Percentiles rank a stretch among this genome's conserved stretches.
Evolutionary conservation across 1,284 basidiomycete species (phyloP).

Genomic region (Tilletia horrida): DNA sequence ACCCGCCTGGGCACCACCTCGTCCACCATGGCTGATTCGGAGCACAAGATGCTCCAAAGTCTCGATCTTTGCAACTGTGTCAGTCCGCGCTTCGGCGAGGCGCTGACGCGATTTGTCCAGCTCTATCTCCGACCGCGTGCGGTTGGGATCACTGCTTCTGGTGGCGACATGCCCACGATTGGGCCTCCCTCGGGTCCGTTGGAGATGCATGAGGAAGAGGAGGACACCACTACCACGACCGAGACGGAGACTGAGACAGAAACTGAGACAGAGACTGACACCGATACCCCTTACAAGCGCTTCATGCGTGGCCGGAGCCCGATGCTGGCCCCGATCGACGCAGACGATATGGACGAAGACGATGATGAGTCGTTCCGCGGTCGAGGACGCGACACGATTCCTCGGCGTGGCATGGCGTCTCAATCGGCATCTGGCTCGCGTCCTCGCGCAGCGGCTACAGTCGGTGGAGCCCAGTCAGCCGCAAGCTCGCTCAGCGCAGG

Average conservation of each 20-base stretch:
- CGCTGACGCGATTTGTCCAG: conserved; percentile 76
- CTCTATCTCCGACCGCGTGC: conserved; percentile 60
- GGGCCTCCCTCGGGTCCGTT: conserved; percentile 34
- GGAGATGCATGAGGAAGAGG: conserved; percentile 22
- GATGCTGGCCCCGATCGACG: neutral
- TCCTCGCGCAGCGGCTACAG: neutral
- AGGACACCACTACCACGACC: conserved; percentile 60
- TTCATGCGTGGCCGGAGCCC: too few species aligned
- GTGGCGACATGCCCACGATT: neutral
- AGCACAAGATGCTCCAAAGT: conserved; percentile 65
- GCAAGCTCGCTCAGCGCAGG: neutral
- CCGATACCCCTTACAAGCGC: conserved; percentile 30
- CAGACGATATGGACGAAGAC: neutral
- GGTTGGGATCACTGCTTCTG: conserved; percentile 8
- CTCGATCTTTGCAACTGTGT: conserved; percentile 93
- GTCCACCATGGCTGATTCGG: conserved; percentile 21
- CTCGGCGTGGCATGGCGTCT: neutral
- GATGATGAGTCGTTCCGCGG: neutral
- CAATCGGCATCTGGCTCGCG: conserved; percentile 1
- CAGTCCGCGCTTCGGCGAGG: conserved; percentile 78
- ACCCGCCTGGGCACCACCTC: neutral
- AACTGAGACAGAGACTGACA: conserved; percentile 28
- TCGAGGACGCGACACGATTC: neutral
- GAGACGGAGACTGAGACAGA: conserved; percentile 54
- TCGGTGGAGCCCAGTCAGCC: neutral